Evolutionary conservation across 768 basidiomycete species (phyloP).

Genomic region (Boletus reticuloceps): DNA sequence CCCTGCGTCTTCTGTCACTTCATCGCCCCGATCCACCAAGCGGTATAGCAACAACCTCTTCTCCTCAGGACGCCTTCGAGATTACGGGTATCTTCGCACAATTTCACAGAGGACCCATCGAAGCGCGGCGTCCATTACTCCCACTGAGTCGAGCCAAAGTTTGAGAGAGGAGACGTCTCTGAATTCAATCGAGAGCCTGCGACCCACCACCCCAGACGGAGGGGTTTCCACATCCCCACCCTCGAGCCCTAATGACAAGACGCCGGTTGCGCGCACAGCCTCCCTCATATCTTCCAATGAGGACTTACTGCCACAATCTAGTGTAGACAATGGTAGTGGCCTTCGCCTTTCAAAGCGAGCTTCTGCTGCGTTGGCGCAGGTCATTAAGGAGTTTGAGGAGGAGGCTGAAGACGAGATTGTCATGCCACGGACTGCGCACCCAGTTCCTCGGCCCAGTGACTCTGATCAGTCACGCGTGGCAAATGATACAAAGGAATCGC

Average conservation of each 20-base stretch:
- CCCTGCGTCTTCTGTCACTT: conserved; percentile 40
- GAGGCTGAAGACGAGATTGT: conserved; percentile 76
- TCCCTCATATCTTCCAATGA: conserved; percentile 39
- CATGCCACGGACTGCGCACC: conserved; percentile 59
- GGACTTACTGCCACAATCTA: conserved; percentile 20
- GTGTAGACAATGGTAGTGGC: conserved; percentile 9
- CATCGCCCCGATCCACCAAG: conserved; percentile 52
- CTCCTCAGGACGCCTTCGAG: conserved; percentile 74
- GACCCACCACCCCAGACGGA: conserved; percentile 57
- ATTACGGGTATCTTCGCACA: conserved; percentile 67
- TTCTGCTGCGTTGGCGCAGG: conserved; percentile 73
- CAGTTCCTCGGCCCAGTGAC: conserved; percentile 39
- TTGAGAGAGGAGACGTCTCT: conserved; percentile 44
- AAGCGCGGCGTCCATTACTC: conserved; percentile 40
- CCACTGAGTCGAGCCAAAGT: conserved; percentile 45
- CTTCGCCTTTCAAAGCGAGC: conserved; percentile 47
- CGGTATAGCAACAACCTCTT: conserved; percentile 87
- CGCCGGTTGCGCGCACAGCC: conserved; percentile 40
- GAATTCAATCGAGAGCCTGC: conserved; percentile 45
- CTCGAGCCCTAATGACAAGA: conserved; percentile 44
- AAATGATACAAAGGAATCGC: conserved; percentile 18
- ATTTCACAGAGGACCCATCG: conserved; percentile 43
- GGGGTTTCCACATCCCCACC: conserved; percentile 39
- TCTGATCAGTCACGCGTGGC: conserved; percentile 22
- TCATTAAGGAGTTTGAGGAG: conserved; percentile 73